Evolutionary conservation across 192 early-diverging fungal species (phyloP).

Genomic region (Kappamyces sp.): DNA sequence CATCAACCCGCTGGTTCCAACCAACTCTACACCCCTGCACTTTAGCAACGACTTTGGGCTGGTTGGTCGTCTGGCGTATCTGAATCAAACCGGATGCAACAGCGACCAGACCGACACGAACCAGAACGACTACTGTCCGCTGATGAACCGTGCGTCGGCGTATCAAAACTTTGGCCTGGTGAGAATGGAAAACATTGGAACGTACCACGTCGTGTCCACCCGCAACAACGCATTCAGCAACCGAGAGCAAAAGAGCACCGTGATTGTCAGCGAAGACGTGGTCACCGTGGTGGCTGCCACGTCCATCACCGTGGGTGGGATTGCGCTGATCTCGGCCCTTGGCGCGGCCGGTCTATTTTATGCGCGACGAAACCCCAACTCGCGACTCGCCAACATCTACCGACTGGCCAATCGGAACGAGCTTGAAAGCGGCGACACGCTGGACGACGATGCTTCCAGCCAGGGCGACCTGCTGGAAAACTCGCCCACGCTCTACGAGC

Average conservation of each 20-base stretch:
- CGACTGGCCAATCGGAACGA: too few relatives aligned
- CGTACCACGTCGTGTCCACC: constrained; percentile 19
- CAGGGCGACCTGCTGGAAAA: too few relatives aligned
- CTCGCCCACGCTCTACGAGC: neutral
- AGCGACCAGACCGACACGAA: constrained; percentile 17
- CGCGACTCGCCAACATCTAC: too few relatives aligned
- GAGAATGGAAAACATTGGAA: constrained; percentile 26
- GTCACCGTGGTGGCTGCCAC: constrained; percentile 9
- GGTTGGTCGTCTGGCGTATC: constrained; percentile 25
- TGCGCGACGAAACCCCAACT: too few relatives aligned
- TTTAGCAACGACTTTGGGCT: constrained; percentile 27
- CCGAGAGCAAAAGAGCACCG: constrained; percentile 25
- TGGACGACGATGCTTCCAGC: too few relatives aligned
- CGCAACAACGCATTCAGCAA: constrained; percentile 33
- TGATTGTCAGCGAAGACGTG: constrained; percentile 19
- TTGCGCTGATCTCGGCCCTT: constrained; percentile 4
- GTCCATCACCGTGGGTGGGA: constrained; percentile 17
- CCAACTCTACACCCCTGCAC: constrained; percentile 17
- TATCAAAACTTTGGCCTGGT: constrained; percentile 27
- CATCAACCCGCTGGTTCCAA: constrained; percentile 18
- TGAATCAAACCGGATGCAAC: constrained; percentile 29
- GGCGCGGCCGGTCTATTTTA: neutral
- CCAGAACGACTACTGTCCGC: constrained; percentile 15
- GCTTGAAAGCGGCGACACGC: too few relatives aligned
- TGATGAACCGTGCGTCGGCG: constrained; percentile 25